Evolutionary conservation across 2,329 filamentous ascomycete species (phyloP), one percentile per base, ranked within the genome.

Genomic region (Alternaria conjuncta): DNA sequence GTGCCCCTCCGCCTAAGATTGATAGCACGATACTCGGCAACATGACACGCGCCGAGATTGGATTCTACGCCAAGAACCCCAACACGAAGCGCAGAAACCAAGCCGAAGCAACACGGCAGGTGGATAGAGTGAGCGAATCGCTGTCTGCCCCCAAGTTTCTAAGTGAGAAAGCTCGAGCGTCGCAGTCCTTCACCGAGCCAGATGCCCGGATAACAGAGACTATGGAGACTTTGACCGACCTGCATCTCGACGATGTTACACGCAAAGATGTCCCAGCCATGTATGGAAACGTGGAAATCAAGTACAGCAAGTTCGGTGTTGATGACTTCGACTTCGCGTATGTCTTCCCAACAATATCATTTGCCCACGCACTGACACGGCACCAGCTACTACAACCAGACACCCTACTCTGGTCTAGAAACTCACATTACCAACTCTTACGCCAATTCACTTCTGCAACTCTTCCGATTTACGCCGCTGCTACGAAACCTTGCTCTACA

Each of bases 271-370:
- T 96, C 5, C 92, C 95, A 21, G 87, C 92, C 9, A 93, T 96
- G 83, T 99, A 99, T 79, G 90, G 92, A 68, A 94, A 94, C 73
- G 92, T 97, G 11, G 95, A 98, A 79, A 99, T 99, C 82, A 97
- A 97, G 78, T 99, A 98, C 83, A 97, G 95, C 85, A 96, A 94
- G 77, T 99, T 97, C 79, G 96, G 96, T 20, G 94, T 99, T n/a
- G 95, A 98, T 74, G 96, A 99, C 79, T 99, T 99, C 78, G 96
- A 99, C 79, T 99, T 99, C 81, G 91, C 92, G 89, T 93, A 82
- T 73, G 88, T 36, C 13, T 23, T 45, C 46, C 13, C 10, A 11
- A 41, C 6, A 8, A 6, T 21, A 15, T 10, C 36, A 18, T 57
- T 61, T 50, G 15, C 15, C 23, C 21, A 23, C 49, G 23, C 20